These are phyloP conservation scores for Globisporangium rhizosaccharum DNA, from an alignment of 352 stramenopile genomes.

Conservation along the genomic window DNA sequence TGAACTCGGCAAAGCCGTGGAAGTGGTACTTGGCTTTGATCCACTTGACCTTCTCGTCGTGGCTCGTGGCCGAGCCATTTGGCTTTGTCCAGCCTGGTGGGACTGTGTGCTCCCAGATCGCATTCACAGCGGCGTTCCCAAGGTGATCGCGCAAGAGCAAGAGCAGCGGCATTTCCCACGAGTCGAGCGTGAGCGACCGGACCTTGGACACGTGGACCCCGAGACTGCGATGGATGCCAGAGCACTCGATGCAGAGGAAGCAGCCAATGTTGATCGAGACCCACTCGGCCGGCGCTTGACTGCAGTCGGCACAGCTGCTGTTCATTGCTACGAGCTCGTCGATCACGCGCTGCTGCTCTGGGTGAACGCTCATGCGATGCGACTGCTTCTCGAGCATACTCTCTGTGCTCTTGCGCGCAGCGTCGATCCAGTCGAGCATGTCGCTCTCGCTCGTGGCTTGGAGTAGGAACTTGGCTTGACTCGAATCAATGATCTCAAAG, in stretches of 20 bases:
- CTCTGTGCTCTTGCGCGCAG: slow-evolving; percentile 71
- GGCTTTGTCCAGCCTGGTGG: slow-evolving; percentile 52
- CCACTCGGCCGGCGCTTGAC: slow-evolving; percentile 88
- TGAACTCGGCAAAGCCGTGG: slow-evolving; percentile 50
- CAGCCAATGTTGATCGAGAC: slow-evolving; percentile 95
- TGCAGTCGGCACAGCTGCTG: slow-evolving; percentile 63
- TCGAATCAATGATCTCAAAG: slow-evolving; percentile 85
- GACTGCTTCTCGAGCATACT: slow-evolving; percentile 80
- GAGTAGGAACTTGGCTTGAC: slow-evolving; percentile 66
- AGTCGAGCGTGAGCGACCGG: slow-evolving; percentile 86
- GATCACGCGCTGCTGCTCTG: slow-evolving; percentile 68
- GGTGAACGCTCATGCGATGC: slow-evolving; percentile 78
- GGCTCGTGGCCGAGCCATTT: slow-evolving; percentile 22
- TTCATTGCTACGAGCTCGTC: slow-evolving; percentile 58
- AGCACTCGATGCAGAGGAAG: slow-evolving; percentile 96
- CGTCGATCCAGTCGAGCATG: slow-evolving; percentile 80
- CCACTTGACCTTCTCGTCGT: slow-evolving; percentile 74
- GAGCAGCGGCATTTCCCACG: slow-evolving; percentile 80
- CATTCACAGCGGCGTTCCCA: slow-evolving; percentile 67
- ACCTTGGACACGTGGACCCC: slow-evolving; percentile 97
- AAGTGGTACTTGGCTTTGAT: slow-evolving; percentile 87
- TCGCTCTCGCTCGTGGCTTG: slow-evolving; percentile 71
- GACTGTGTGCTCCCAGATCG: slow-evolving; percentile 57
- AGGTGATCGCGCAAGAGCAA: slow-evolving; percentile 57
- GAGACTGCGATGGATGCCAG: slow-evolving; percentile 94